These are phyloP conservation scores for Erigeron canadensis DNA, from an alignment of 129 eudicot species.

Conservation along the genomic window DNA sequence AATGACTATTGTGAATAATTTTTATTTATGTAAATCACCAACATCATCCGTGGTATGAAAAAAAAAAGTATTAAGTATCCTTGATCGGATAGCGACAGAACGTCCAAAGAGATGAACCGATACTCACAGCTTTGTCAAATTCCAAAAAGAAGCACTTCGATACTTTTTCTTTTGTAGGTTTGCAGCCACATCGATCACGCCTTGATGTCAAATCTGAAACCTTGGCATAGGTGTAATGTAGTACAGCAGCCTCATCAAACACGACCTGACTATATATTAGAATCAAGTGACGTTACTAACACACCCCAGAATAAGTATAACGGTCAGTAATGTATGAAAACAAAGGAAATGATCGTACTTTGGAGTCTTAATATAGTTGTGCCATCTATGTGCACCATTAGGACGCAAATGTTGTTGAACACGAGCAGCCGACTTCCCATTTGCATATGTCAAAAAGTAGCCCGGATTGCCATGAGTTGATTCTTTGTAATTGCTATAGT, in stretches of 20 bases:
- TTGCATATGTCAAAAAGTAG: conserved; percentile 72
- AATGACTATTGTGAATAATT: not conserved
- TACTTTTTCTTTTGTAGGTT: conserved; percentile 55
- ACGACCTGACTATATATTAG: conserved; percentile 46
- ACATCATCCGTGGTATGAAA: not conserved
- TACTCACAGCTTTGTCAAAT: conserved; percentile 77
- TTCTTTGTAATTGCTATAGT: conserved; percentile 56
- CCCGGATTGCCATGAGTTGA: conserved; percentile 62
- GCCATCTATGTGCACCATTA: conserved; percentile 76
- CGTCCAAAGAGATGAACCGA: not conserved
- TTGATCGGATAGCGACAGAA: too few species aligned
- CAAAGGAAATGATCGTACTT: conserved; percentile 39
- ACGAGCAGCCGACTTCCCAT: conserved; percentile 73
- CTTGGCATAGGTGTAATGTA: conserved; percentile 70
- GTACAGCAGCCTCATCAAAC: conserved; percentile 66
- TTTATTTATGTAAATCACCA: not conserved
- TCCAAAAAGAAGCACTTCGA: conserved; percentile 35
- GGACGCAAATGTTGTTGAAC: conserved; percentile 71
- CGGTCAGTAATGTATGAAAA: not conserved
- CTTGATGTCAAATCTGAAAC: conserved; percentile 82
- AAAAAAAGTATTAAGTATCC: too few species aligned
- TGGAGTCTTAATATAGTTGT: conserved; percentile 67
- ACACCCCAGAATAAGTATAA: not conserved
- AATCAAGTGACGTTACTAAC: conserved; percentile 9
- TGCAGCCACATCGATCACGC: conserved; percentile 81